These are phyloP conservation scores for Suhomyces prunicola DNA, from an alignment of 805 yeast genomes.

Conservation along the genomic window DNA sequence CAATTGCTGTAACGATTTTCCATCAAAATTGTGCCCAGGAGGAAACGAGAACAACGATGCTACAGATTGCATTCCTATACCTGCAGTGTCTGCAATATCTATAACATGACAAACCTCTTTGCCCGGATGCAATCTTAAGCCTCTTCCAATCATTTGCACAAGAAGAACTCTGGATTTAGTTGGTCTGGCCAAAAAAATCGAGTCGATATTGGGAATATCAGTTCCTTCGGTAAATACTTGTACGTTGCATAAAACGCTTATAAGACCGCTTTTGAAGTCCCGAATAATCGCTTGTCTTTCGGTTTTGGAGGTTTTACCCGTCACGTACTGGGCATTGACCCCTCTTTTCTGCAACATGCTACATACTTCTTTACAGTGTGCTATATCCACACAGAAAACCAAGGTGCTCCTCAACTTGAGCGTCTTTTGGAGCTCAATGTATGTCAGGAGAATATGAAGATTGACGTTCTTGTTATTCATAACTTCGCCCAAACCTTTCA, in stretches of 20 bases:
- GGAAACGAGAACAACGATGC: conserved; percentile 39
- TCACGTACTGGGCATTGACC: conserved; percentile 66
- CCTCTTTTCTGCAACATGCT: conserved; percentile 55
- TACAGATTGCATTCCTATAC: conserved; percentile 40
- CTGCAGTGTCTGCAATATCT: conserved; percentile 67
- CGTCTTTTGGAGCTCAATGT: conserved; percentile 33
- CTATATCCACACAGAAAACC: conserved; percentile 72
- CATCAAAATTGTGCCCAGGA: conserved; percentile 20
- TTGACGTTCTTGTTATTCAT: conserved; percentile 57
- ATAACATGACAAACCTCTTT: conserved; percentile 70
- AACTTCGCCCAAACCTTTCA: conserved; percentile 47
- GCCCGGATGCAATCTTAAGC: conserved; percentile 60
- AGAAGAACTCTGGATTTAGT: conserved; percentile 69
- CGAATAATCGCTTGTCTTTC: conserved; percentile 52
- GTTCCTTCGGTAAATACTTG: conserved; percentile 94
- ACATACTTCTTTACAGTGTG: conserved; percentile 58
- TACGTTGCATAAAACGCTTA: conserved; percentile 80
- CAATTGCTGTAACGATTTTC: conserved; percentile 29
- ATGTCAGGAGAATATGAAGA: conserved; percentile 53
- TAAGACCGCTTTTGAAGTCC: conserved; percentile 58
- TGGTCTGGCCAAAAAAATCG: conserved; percentile 74
- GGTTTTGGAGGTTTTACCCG: conserved; percentile 56
- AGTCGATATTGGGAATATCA: conserved; percentile 86
- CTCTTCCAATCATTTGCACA: conserved; percentile 90
- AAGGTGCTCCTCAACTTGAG: conserved; percentile 57